Percentiles rank a stretch among this genome's conserved stretches.
Conservation (phyloP, 306 rosid genomes). For the Styphnolobium japonicum region DNA sequence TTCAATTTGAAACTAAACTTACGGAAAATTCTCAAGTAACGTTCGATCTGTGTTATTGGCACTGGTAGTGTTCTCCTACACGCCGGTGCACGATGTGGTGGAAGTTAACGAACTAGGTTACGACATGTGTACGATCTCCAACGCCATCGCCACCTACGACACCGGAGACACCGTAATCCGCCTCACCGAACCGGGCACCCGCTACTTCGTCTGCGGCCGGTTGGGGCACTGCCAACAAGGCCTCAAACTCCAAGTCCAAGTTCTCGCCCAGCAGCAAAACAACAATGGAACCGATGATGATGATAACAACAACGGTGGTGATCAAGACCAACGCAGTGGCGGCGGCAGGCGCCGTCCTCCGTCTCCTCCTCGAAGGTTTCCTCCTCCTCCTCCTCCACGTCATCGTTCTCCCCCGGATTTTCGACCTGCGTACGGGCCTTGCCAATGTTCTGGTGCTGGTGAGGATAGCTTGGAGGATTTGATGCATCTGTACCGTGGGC, state of each 20-base stretch:
- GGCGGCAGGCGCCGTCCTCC: not conserved
- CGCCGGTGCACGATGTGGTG: constrained; percentile 69
- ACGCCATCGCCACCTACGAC: constrained; percentile 45
- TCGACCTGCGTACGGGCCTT: constrained; percentile 1
- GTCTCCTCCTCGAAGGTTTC: not conserved
- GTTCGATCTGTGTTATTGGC: not conserved
- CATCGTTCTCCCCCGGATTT: not conserved
- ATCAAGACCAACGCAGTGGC: not conserved
- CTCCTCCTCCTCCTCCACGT: not conserved
- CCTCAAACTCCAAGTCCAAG: constrained; percentile 60
- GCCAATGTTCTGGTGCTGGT: constrained; percentile 20
- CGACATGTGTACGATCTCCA: constrained; percentile 40
- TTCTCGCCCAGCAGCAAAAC: constrained; percentile 37
- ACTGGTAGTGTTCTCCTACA: constrained; percentile 73
- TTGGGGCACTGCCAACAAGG: constrained; percentile 62
- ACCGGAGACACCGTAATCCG: constrained; percentile 63
- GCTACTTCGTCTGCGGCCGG: constrained; percentile 79
- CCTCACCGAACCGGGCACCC: constrained; percentile 41
- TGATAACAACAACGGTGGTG: not conserved
- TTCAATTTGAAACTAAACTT: not conserved
- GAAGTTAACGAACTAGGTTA: constrained; percentile 59
- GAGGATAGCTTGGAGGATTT: not conserved
- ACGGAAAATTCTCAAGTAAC: too few species aligned
- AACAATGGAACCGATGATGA: constrained; percentile 30
- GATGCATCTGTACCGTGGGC: not conserved